phyloP scores from a whole-genome alignment of 139 green algal genomes.

The Chlamydomonas sp. region DNA sequence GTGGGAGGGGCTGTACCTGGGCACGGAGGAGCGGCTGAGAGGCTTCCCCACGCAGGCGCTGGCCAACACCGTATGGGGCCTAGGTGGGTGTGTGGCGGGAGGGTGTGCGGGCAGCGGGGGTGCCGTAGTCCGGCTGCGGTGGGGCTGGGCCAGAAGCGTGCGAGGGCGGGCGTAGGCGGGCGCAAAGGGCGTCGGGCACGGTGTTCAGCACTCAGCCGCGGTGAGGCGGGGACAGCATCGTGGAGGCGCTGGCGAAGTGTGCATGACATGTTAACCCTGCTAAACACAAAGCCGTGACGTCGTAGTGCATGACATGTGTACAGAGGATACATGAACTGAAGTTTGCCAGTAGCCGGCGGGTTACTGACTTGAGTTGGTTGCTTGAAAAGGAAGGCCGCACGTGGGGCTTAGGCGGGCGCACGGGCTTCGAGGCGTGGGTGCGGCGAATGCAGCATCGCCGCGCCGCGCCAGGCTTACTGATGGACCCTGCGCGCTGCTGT shows the following conservation, averaged over 20 bases:
- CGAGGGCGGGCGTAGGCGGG: neutral
- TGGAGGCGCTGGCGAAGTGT: neutral
- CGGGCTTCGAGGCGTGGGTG: no score
- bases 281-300: no score
- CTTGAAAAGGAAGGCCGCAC: no score
- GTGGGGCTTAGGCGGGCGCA: no score
- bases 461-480: no score
- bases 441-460: no score
- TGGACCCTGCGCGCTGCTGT: no score
- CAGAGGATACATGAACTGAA: no score
- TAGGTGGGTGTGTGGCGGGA: neutral
- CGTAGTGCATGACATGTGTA: no score
- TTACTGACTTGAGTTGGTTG: no score
- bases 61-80: conserved; percentile 4
- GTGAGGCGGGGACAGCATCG: neutral
- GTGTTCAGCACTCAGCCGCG: neutral
- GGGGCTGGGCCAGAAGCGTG: neutral
- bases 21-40: neutral
- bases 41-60: conserved; percentile 24
- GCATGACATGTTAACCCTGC: neutral
- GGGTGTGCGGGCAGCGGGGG: neutral
- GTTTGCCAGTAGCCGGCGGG: no score
- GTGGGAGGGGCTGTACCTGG: conserved; percentile 38
- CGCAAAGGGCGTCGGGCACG: neutral
- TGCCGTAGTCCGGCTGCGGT: neutral